Evolutionary conservation across 2,329 filamentous ascomycete genomes (phyloP).

Genomic region (Fonsecaea multimorphosa): DNA sequence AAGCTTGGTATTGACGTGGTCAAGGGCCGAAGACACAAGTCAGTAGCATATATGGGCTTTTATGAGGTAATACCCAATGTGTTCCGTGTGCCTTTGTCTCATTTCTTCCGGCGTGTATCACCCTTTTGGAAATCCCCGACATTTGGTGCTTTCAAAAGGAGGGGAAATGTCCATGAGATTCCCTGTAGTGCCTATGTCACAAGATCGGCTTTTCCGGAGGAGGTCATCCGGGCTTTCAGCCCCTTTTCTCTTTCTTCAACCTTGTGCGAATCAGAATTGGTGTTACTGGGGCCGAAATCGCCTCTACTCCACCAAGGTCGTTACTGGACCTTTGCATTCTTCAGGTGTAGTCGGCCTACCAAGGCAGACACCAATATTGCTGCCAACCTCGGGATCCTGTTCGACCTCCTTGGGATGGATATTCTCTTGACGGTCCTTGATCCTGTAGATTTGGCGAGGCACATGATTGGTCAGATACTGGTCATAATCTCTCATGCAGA

Average conservation of each 20-base stretch:
- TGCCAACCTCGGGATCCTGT: no score
- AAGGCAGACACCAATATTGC: no score
- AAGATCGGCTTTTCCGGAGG: not conserved
- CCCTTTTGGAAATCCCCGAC: not conserved
- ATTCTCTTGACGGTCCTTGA: slow-evolving; percentile 2
- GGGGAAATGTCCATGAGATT: not conserved
- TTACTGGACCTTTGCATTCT: no score
- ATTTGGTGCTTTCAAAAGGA: slow-evolving; percentile 1
- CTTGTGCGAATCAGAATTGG: no score
- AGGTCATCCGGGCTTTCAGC: not conserved
- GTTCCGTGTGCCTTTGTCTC: not conserved
- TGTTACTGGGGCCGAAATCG: no score
- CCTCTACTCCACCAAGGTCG: no score
- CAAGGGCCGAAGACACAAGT: not conserved
- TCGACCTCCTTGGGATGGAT: no score
- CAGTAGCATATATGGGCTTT: slow-evolving; percentile 4
- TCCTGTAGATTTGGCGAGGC: slow-evolving; percentile 9
- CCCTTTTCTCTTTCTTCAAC: not conserved
- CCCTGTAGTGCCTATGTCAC: not conserved
- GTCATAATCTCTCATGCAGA: slow-evolving; percentile 36
- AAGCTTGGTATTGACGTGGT: not conserved
- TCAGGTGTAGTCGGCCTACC: no score
- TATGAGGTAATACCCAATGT: slow-evolving; percentile 4
- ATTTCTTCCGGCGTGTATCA: slow-evolving; percentile 4
- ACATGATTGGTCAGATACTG: slow-evolving; percentile 38